Evolutionary conservation across 2,329 filamentous ascomycete genomes (phyloP).

Genomic region (Massarina eburnea): DNA sequence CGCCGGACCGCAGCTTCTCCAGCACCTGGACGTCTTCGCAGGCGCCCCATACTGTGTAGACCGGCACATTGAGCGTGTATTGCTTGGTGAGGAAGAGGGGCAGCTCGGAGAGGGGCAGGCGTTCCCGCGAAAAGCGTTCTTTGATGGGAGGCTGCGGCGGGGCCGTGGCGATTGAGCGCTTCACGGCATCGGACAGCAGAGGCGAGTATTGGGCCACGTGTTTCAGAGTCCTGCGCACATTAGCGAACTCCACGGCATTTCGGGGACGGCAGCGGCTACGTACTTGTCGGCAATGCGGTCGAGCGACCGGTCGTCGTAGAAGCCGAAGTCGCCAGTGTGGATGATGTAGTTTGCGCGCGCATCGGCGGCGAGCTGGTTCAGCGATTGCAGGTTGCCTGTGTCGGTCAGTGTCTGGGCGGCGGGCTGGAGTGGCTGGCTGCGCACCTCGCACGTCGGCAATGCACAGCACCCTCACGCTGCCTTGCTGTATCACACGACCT

Average conservation of each 20-base stretch:
- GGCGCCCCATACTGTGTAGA: conserved; percentile 98
- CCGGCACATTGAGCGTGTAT: conserved; percentile 89
- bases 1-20: conserved; percentile 94
- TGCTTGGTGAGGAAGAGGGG: conserved; percentile 84
- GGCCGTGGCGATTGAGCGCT: conserved; percentile 66
- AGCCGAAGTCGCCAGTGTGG: conserved; percentile 98
- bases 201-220: conserved; percentile 99
- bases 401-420: conserved; percentile 10
- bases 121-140: conserved; percentile 75
- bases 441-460: conserved; percentile 56
- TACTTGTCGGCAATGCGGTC: conserved; percentile 98
- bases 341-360: conserved; percentile 97
- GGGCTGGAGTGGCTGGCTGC: conserved; percentile 5
- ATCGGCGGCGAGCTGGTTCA: conserved; percentile 95
- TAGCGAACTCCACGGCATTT: conserved; percentile 12
- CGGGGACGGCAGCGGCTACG: conserved; percentile 43
- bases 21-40: conserved; percentile 97
- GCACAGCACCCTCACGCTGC: conserved; percentile 52
- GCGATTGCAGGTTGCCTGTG: conserved; percentile 88
- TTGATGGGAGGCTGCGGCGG: conserved; percentile 74
- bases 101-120: conserved; percentile 90
- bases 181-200: conserved; percentile 76
- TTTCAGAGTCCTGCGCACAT: conserved; percentile 75
- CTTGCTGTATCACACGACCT: conserved; percentile 54
- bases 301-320: conserved; percentile 94